Base-by-base conservation (phyloP, 2,329 filamentous ascomycete species). In the Diplodia mutila region DNA sequence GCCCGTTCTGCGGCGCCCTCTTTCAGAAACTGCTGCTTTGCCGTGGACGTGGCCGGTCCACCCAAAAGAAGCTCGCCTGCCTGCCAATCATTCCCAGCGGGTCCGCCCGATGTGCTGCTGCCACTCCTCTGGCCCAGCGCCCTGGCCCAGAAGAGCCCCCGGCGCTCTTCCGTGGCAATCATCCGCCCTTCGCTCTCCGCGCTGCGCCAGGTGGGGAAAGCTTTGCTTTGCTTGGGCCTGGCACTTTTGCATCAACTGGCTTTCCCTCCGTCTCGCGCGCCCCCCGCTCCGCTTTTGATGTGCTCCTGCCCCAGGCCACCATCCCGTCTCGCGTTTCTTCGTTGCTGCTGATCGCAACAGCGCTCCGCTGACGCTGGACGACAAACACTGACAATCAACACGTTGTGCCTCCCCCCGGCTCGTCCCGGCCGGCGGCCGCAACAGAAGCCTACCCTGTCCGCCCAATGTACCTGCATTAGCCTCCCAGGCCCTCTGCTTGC, bases 401-500 rank as follows among this genome's bases (percentile, higher is more conserved):
- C 57, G 39, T 25, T 2, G 16, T 23, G 3, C 21, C 6, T 23
- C 4, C n/a, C 23, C 37, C n/a, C 18, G 25, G 39, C 57, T 25
- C n/a, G 39, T 23, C 25, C 57, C 25, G 18, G 39, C 12, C 25
- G 16, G 16, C 34, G 39, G 49, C 8, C 29, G 57, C 39, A 29
- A 61, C 27, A 61, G 57, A 61, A 61, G 39, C 37, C 27, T 34
- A 37, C 53, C 32, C 4, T 37, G n/a, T 18, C 52, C 52, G 14
- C 18, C 55, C 34, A 46, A 46, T 49, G 57, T 61, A 61, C 57
- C 57, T 61, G 57, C 57, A 48, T 61, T 61, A 61, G 57, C 39
- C 57, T 46, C 37, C 7, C 55, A 21, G 27, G 37, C 39, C 37
- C 34, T 27, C 55, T 25, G 39, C 25, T 49, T 25, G 57, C 57